Evolutionary conservation across 2,329 filamentous ascomycete genomes (phyloP), one percentile per base, ranked within the genome.

Genomic region (Boeremia exigua): DNA sequence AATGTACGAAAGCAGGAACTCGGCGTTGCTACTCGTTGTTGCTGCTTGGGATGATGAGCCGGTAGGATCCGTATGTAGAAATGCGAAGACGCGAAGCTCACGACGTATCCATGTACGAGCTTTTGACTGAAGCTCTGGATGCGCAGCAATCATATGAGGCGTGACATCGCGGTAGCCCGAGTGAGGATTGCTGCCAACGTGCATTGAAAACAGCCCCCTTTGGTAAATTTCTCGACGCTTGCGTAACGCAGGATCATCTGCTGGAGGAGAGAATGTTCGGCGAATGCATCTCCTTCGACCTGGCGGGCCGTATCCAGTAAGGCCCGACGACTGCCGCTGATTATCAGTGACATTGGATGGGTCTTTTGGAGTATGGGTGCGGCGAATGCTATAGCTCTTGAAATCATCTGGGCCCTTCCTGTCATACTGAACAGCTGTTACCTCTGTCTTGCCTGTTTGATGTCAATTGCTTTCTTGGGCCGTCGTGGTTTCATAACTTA

Each of bases 1-100:
- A 48, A 96, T 86, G 72, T 96, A 96, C 68, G 96, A 91, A 9
- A 97, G 82, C 10, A 97, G 75, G 59, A 93, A 96, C 68, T 96
- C 92, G 7, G 89, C 85, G 67, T 93, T 94, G 62, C 85, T 88
- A 5, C 83, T 83, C 36, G 69, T 73, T 15, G 70, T 68, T 2
- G 64, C 54, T 3, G 48, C 64, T 28, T 46, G 42, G 6, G 64
- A 58, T 5, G 64, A 52, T 1, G 59, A 61, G 59, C 66, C 66
- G 12, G 61, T 47, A 2, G 51, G 57, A 55, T 65, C 66, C 29
- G 78, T 80, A 47, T 81, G 77, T 11, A 96, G 79, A 67, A 93
- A 95, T 14, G 84, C 82, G 65, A 97, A 96, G 15, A 96, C 91
- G 50, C 87, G 86, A 3, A 97, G 79, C 71, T 98, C 94, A 38